Base-by-base conservation (phyloP, 2,329 filamentous ascomycete species). In the Dactylella cylindrospora region DNA sequence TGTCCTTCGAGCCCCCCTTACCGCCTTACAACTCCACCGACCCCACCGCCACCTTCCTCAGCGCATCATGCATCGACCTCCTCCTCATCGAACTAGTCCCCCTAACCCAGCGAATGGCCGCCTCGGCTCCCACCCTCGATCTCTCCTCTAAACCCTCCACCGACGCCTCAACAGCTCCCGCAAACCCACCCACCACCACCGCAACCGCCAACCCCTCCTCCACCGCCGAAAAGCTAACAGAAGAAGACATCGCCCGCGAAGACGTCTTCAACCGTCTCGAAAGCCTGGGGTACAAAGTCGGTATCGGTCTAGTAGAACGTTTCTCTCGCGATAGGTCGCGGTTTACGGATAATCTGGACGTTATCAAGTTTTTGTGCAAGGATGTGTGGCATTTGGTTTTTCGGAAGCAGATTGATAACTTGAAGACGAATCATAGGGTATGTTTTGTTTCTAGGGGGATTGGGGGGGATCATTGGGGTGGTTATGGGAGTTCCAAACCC, bases 311-410 rank as follows among this genome's bases (percentile, higher is more conserved):
- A 53, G 90, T 90, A 15, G 93, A 98, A 75, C 80, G 87, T 47
- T 90, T 93, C 76, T 89, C 86, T 7, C 80, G 82, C 70, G 87
- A 94, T 72, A 80, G 89, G 45, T 89, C 91, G 32, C 86, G 90
- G 41, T 94, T 96, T 71, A 88, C 85, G 64, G 90, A 95, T 69
- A 90, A 90, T 3, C 82, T 98, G 33, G 93, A 97, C 71, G 86
- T 90, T 43, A 98, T 98, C 72, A 98, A 98, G 73, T 97, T 98
- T 71, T 79, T 98, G 43, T 98, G 93, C 81, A 98, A 98, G 77
- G 93, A 98, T 73, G 79, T 98, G 36, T 98, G 93, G 93, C 90
- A 84, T 26, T 79, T 97, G 15, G 82, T 96, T 12, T 98, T 96
- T 74, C 81, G 88, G 72, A 98, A 98, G 75, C 94, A 97, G 73